Base-by-base conservation (phyloP, 108 stramenopile species). In the Thalassiosira profunda region DNA sequence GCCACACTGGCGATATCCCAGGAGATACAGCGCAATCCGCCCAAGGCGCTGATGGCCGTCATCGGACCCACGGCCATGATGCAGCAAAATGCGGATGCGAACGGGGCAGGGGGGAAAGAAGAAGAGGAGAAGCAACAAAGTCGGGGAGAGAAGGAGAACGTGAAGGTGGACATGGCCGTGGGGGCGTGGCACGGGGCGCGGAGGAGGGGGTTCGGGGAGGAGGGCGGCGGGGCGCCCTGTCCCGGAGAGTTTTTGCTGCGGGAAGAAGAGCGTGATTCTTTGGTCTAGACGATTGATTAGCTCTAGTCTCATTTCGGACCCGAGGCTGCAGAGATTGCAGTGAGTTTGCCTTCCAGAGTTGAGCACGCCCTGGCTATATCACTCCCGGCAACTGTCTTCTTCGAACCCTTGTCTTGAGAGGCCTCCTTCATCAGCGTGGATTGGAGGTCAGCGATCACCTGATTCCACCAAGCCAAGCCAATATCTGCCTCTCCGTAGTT, bases 191-290 rank as follows among this genome's bases (percentile, higher is more conserved):
- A 67, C n/a, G 87, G 89, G 20, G 58, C 74, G 18, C 79, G 84
- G 46, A 78, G 88, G 23, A 36, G 82, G 18, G 83, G 59, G 21
- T 76, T 84, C 10, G 80, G 58, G 7, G 87, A 84, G 41, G 86
- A 91, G 45, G 93, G 93, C 23, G 94, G 94, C 2, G 94, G 94
- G 15, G 91, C 91, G 26, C 94, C 94, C 33, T 95, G 94, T 80
- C 94, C 94, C 17, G 72, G 82, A 42, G 88, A 88, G n/a, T 95
- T 95, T 48, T 68, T 89, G 52, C 45, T 88, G 34, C 70, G 85
- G 33, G 69, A 88, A 42, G 86, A 84, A 46, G 84, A 87, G 38
- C 84, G 90, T 35, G n/a, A n/a, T n/a, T n/a, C n/a, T n/a, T n/a
- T n/a, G n/a, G n/a, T n/a, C n/a, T n/a, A n/a, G n/a, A n/a, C n/a